Evolutionary conservation across 2,329 filamentous ascomycete genomes (phyloP), one percentile per base, ranked within the genome.

Genomic region (Chrysoporthe puriensis): DNA sequence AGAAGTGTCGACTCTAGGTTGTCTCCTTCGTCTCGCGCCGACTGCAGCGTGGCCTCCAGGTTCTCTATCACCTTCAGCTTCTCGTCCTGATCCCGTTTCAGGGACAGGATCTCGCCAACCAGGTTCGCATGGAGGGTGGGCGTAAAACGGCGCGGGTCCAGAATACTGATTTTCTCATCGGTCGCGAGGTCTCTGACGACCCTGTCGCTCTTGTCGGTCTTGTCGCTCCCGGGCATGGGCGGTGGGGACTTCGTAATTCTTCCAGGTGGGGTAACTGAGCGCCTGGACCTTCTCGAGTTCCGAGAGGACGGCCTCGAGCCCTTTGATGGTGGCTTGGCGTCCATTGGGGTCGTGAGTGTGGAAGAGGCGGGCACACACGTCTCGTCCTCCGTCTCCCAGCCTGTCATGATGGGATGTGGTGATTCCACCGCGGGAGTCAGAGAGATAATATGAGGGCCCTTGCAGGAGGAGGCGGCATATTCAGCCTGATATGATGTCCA

Each of bases 71-170:
- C 86, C 73, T 89, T 92, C 57, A 90, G 87, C 79, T 97, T 97
- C 54, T 92, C 93, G 76, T 99, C 96, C 70, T 98, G 88, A 71
- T 99, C 96, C 67, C 96, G 86, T 32, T 94, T 89, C 62, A 99
- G 81, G 2, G 90, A 88, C 50, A 99, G 83, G 70, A 99, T 99
- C 78, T 99, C 96, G 0, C 95, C 95, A 0, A 99, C 95, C 7
- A 99, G 83, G 62, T 93, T 97, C 9, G 96, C 96, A 77, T 98
- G 96, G 13, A 99, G 82, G 0, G 94, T 98, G 1, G 96, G 96
- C 0, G 96, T 99, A 76, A 99, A 97, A 48, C 96, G 88, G 66
- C 95, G 89, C 3, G 96, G 94, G 75, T 99, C 96, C 42, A 97
- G 83, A 32, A 93, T 89, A 72, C 87, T 85, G 67, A 94, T 88